Evolutionary conservation across 2,329 filamentous ascomycete genomes (phyloP), one percentile per base, ranked within the genome.

Genomic region (Orbilia ellipsospora): DNA sequence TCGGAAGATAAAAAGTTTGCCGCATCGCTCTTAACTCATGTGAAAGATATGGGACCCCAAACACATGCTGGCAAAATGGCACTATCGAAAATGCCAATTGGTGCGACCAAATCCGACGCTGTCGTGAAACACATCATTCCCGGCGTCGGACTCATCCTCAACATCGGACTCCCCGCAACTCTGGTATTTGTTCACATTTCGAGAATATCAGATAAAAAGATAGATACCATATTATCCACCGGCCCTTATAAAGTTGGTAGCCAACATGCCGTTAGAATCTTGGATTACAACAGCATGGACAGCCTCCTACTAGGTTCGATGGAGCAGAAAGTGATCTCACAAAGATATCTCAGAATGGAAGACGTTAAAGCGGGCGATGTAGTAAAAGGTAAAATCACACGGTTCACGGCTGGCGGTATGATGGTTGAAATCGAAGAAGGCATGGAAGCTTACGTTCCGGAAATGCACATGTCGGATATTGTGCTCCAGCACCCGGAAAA

Each of bases 121-220:
- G 93, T 88, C 44, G 89, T 99, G 6, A 87, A 89, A 63, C 91
- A 91, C 78, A 92, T 97, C 1, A 91, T 96, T 78, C 85, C 89
- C 4, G 89, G 90, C 2, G 88, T 94, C 74, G 96, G 95, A 63
- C 85, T 97, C 1, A 97, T 96, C 80, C 86, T 94, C 15, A 88
- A 92, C 78, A 83, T 94, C 26, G 90, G 89, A 1, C 83, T 90
- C 4, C 85, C 87, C 48, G 88, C 89, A 31, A 85, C 94, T 1
- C 85, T 88, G n/a, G 92, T 92, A 8, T 99, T 97, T 80, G 93
- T 96, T 20, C 95, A 99, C 82, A 96, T 99, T 78, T 99, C 95
- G 0, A 89, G 92, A 77, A 88, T 99, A 76, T 91, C 94, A 73
- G 94, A 99, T 81, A 90, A 90, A 78, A 96, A 95, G 82, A 87